A percentile compares a stretch with the other conserved stretches of the same genome.
Conservation (phyloP, 2,329 filamentous ascomycete species). For the Exutisphaerella laricina region DNA sequence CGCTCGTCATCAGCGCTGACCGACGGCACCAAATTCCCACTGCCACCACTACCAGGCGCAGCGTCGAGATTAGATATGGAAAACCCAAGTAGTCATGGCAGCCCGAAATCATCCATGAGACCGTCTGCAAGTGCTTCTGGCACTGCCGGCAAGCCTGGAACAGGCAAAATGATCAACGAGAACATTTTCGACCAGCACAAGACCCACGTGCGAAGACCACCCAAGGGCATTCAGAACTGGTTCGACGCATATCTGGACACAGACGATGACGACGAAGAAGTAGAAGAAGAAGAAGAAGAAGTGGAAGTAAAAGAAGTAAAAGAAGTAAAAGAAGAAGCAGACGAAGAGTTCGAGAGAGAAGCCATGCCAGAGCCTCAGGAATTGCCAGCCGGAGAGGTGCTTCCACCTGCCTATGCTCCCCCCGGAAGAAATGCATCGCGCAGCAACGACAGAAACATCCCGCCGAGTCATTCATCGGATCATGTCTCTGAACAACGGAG, state of each 20-base stretch:
- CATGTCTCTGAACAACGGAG: neutral
- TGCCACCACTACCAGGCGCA: conserved; percentile 11
- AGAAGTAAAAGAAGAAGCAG: conserved; percentile 22
- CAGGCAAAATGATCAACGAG: conserved; percentile 26
- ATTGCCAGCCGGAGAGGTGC: conserved; percentile 20
- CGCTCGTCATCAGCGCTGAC: conserved; percentile 39
- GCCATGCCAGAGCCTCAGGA: conserved; percentile 16
- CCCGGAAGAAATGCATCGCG: conserved; percentile 10
- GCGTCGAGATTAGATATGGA: neutral
- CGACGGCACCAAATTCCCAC: conserved; percentile 31
- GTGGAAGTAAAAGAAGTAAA: conserved; percentile 14
- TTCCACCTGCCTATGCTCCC: conserved; percentile 16
- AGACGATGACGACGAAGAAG: conserved; percentile 22
- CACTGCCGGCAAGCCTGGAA: conserved; percentile 4
- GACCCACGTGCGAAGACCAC: conserved; percentile 43
- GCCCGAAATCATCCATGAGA: conserved; percentile 3
- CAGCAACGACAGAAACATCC: conserved; percentile 14
- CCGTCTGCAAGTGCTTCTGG: conserved; percentile 12
- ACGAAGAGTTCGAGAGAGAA: conserved; percentile 7
- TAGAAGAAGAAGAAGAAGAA: conserved; percentile 22
- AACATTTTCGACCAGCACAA: conserved; percentile 44
- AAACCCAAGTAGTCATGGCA: neutral
- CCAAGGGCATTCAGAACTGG: conserved; percentile 47
- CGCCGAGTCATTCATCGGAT: conserved; percentile 2
- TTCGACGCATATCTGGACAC: conserved; percentile 40